Conservation (phyloP, 768 basidiomycete genomes). For the Leccinum boreale region DNA sequence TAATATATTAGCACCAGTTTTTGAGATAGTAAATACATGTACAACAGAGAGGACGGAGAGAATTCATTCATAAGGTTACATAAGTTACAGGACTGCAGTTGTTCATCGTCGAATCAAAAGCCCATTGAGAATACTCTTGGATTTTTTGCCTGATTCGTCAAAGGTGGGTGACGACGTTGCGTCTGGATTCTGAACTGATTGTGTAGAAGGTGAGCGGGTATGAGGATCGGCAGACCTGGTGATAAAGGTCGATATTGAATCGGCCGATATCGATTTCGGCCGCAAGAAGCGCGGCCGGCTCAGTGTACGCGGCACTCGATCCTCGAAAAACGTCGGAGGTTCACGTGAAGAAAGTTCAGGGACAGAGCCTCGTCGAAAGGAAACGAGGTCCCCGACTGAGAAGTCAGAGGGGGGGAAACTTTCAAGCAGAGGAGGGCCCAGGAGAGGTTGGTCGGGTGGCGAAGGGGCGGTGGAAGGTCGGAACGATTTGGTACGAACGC, state of each 20-base stretch:
- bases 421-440: slow-evolving; percentile 1
- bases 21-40: slow-evolving; percentile 7
- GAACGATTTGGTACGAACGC: slow-evolving; percentile 24
- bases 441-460: slow-evolving; percentile 23
- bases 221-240: slow-evolving; percentile 9
- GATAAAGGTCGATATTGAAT: slow-evolving; percentile 44
- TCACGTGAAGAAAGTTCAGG: slow-evolving; percentile 19
- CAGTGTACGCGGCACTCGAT: slow-evolving; percentile 18
- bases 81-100: background rate
- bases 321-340: slow-evolving; percentile 13
- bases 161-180: background rate
- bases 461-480: slow-evolving; percentile 53
- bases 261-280: slow-evolving; percentile 53
- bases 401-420: slow-evolving; percentile 1
- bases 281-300: slow-evolving; percentile 32
- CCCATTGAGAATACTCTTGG: slow-evolving; percentile 40
- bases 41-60: background rate
- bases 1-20: slow-evolving; percentile 13
- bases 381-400: slow-evolving; percentile 8
- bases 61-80: background rate
- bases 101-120: slow-evolving; percentile 37
- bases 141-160: slow-evolving; percentile 30
- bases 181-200: slow-evolving; percentile 2
- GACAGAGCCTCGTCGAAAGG: slow-evolving; percentile 26
- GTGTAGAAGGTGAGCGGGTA: slow-evolving; percentile 6